Evolutionary conservation across 345 rosid genomes (phyloP).

Genomic region (Populus euphratica): DNA sequence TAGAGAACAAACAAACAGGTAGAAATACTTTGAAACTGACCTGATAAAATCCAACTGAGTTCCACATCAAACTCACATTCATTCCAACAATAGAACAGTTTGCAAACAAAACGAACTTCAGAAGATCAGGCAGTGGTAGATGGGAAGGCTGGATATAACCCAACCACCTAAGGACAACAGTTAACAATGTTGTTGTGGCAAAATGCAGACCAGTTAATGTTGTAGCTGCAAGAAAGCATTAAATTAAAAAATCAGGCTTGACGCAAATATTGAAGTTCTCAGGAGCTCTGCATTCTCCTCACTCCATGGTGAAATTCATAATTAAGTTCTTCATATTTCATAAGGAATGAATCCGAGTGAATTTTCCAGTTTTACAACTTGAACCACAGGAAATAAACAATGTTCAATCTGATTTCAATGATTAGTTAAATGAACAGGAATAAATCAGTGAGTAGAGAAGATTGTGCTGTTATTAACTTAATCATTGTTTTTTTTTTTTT

Average conservation of each 20-base stretch:
- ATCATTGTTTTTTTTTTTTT: not conserved
- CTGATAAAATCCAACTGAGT: constrained; percentile 99
- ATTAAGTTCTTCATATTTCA: not conserved
- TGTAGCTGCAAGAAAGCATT: constrained; percentile 63
- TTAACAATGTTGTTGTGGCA: constrained; percentile 82
- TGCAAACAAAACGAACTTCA: constrained; percentile 84
- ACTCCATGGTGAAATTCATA: not conserved
- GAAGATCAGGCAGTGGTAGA: constrained; percentile 68
- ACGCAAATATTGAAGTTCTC: not conserved
- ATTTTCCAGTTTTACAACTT: not conserved
- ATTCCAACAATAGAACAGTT: constrained; percentile 98
- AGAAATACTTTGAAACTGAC: constrained; percentile 28
- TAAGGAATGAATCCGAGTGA: too few species aligned
- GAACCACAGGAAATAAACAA: not conserved
- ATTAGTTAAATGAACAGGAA: not conserved
- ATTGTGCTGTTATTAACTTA: not conserved
- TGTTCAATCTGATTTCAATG: not conserved
- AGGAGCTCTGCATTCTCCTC: not conserved
- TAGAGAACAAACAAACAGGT: not conserved
- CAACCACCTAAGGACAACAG: constrained; percentile 67
- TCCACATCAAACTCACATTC: constrained; percentile 99
- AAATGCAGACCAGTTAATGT: constrained; percentile 97
- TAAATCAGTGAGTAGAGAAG: not conserved
- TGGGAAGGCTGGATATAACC: constrained; percentile 84
- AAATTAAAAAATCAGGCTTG: constrained; percentile 20